Evolutionary conservation across 768 basidiomycete species (phyloP), one percentile per base, ranked within the genome.

Genomic region (Suillus placidus): DNA sequence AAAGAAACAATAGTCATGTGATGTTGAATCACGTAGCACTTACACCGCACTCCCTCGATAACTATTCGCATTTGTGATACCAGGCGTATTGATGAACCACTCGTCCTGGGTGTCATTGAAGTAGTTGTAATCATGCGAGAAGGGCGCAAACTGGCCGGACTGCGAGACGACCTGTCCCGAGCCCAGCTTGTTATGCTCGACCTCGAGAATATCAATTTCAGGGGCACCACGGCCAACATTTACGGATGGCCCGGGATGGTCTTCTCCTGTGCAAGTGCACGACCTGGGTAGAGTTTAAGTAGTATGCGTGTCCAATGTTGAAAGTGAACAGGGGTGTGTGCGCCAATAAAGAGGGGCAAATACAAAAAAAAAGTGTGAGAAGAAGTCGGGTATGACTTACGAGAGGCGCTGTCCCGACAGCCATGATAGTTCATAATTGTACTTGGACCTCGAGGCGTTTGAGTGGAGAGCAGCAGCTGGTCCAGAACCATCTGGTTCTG

Each of bases 141-240:
- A 87, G 10, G 85, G 85, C 49, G 90, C 91, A 67, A 91, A 87
- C 74, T 93, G 92, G 26, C 84, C 86, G 2, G 85, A 87, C 77
- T 93, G 92, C n/a, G 90, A 92, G 9, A 88, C 88, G 60, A 85
- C 83, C 64, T 84, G 85, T 26, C 84, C 90, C 1, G 69, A 54
- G 14, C 66, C 68, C 4, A 68, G 55, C 66, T 90, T 89, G 79
- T 88, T 85, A 71, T 82, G 83, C 73, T 92, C 88, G 0, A 88
- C 90, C 76, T 95, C 92, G 66, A 94, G 82, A 65, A 94, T 82
- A 74, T 94, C 93, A 71, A 95, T 93, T 76, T 95, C 92, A 4
- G 92, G 92, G 0, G 90, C 87, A 5, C 88, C 88, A 57, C 93
- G 88, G 13, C 93, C 92, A 40, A 77, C 71, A 18, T 66, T 60